These are phyloP conservation scores for Gaertneriomyces sp. DNA, from an alignment of 192 early-diverging fungal species.

Conservation along the genomic window DNA sequence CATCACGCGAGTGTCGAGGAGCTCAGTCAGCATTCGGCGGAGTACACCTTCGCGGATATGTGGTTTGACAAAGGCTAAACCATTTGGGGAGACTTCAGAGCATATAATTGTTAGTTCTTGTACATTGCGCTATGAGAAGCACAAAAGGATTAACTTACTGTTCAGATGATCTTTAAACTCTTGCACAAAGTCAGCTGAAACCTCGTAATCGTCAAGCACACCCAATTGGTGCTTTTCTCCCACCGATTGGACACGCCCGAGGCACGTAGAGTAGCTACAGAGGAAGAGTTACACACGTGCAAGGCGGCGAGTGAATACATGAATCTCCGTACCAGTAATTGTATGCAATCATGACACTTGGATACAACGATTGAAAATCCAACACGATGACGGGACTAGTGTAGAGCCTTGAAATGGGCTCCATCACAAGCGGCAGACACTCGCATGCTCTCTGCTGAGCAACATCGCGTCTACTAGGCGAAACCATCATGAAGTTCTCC, in stretches of 20 bases:
- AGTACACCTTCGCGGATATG: conserved; percentile 76
- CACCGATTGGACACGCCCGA: conserved; percentile 54
- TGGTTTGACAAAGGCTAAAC: conserved; percentile 79
- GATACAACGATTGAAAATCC: conserved; percentile 93
- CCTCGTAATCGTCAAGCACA: conserved; percentile 48
- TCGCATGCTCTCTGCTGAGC: conserved; percentile 70
- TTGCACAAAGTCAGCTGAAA: conserved; percentile 61
- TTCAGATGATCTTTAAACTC: conserved; percentile 67
- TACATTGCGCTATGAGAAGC: too few relatives aligned
- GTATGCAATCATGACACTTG: conserved; percentile 94
- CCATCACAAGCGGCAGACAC: conserved; percentile 84
- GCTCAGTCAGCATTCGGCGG: conserved; percentile 76
- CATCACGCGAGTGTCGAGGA: conserved; percentile 88
- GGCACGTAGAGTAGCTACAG: conserved; percentile 73
- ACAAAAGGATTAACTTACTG: conserved; percentile 31
- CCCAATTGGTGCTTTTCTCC: conserved; percentile 58
- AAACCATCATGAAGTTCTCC: conserved; percentile 74
- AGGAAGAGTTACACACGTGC: neutral
- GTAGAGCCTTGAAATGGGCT: conserved; percentile 81
- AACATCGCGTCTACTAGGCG: conserved; percentile 67
- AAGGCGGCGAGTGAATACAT: neutral
- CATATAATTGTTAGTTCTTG: too few relatives aligned
- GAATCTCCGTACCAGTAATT: conserved; percentile 70
- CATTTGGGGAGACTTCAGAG: conserved; percentile 68
- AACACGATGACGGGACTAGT: conserved; percentile 80